Conservation (phyloP, 2,329 filamentous ascomycete genomes). For the Fusarium pseudonygamai region DNA sequence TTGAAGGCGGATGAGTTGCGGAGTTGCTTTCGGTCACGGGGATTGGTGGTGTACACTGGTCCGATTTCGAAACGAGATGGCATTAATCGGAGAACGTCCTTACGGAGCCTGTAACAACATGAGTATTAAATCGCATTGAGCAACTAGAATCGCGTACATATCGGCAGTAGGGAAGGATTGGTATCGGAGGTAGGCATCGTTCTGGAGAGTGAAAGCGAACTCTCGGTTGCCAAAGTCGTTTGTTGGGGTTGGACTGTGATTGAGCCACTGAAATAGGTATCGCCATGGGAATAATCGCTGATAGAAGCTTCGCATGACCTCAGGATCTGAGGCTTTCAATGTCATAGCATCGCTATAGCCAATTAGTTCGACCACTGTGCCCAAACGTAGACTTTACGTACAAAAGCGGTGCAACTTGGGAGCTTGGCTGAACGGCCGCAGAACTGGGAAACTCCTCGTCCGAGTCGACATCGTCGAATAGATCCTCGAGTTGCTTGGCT, state of each 20-base stretch:
- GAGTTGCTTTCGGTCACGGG: conserved; percentile 89
- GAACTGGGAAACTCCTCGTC: conserved; percentile 70
- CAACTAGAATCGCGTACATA: conserved; percentile 51
- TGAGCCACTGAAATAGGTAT: conserved; percentile 96
- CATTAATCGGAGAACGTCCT: conserved; percentile 87
- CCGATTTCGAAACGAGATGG: conserved; percentile 98
- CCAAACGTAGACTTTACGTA: conserved; percentile 44
- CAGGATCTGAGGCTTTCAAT: conserved; percentile 73
- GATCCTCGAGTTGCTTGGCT: conserved; percentile 63
- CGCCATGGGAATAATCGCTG: conserved; percentile 95
- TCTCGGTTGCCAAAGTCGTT: conserved; percentile 93
- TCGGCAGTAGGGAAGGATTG: conserved; percentile 71
- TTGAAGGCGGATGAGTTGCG: conserved; percentile 84
- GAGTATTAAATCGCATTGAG: not conserved
- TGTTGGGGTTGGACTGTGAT: conserved; percentile 86
- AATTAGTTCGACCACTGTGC: conserved; percentile 7
- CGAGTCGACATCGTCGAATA: conserved; percentile 67
- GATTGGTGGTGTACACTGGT: conserved; percentile 94
- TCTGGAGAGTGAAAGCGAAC: conserved; percentile 94
- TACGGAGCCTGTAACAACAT: conserved; percentile 71
- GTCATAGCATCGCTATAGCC: conserved; percentile 46
- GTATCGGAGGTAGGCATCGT: conserved; percentile 92
- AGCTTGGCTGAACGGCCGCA: conserved; percentile 49
- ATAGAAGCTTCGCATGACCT: conserved; percentile 93
- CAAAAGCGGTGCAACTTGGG: conserved; percentile 61